Conservation (phyloP, 2,329 filamentous ascomycete species). For the Canariomyces notabilis region DNA sequence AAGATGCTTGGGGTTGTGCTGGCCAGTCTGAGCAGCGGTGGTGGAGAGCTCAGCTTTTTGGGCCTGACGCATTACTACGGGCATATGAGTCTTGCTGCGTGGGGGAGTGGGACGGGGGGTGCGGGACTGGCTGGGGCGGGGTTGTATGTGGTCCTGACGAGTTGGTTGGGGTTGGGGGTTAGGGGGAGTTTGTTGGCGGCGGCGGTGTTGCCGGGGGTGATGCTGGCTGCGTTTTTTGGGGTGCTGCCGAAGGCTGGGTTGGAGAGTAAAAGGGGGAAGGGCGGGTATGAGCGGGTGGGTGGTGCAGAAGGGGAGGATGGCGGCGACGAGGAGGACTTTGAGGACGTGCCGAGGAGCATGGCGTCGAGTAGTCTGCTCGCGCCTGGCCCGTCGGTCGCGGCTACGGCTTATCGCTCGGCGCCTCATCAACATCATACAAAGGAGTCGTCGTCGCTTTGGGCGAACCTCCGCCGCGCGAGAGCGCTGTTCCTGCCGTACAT, state of each 20-base stretch:
- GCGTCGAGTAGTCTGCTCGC: constrained; percentile 47
- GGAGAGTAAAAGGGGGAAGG: constrained; percentile 39
- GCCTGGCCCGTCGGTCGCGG: constrained; percentile 37
- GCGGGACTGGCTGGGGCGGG: constrained; percentile 84
- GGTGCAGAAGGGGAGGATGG: constrained; percentile 32
- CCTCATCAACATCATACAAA: constrained; percentile 14
- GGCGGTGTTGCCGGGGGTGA: constrained; percentile 72
- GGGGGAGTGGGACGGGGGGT: constrained; percentile 88
- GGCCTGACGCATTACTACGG: constrained; percentile 93
- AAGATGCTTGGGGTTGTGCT: constrained; percentile 82
- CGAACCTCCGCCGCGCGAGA: constrained; percentile 61
- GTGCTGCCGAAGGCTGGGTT: constrained; percentile 68
- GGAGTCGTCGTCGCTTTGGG: constrained; percentile 32
- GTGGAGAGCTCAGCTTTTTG: constrained; percentile 85
- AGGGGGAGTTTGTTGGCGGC: constrained; percentile 69
- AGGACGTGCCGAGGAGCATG: constrained; percentile 33
- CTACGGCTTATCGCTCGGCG: constrained; percentile 38
- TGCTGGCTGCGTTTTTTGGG: constrained; percentile 82
- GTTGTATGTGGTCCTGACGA: constrained; percentile 81
- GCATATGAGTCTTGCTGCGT: constrained; percentile 76
- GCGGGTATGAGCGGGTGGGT: constrained; percentile 34
- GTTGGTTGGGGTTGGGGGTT: constrained; percentile 70
- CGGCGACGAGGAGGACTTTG: constrained; percentile 30
- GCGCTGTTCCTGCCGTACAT: constrained; percentile 75
- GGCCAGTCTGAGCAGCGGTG: constrained; percentile 79